A percentile compares a stretch with the other conserved stretches of the same genome.
Conservation (phyloP, 2,329 filamentous ascomycete species). For the Blumeria hordei region DNA sequence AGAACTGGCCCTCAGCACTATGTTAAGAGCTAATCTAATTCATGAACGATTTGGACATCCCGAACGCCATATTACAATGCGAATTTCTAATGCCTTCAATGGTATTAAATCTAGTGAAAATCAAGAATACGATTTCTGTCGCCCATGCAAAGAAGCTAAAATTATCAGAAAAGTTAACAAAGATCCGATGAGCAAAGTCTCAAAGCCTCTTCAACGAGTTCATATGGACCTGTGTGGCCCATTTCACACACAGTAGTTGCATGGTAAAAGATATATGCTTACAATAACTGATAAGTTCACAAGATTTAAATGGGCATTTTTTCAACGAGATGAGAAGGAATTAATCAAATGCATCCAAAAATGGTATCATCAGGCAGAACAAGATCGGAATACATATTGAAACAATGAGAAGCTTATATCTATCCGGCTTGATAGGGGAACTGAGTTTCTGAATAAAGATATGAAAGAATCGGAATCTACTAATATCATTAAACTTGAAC, state of each 20-base stretch:
- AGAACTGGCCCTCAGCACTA: not conserved
- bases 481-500: not conserved
- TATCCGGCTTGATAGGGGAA: not conserved
- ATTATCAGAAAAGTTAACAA: not conserved
- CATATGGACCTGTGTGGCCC: not conserved
- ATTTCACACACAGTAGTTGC: not conserved
- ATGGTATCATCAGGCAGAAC: not conserved
- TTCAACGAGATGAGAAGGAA: not conserved
- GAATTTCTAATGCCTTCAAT: not conserved
- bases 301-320: not conserved
- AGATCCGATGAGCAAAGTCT: not conserved
- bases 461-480: not conserved
- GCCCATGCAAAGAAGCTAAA: not conserved
- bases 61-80: not conserved
- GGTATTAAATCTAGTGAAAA: not conserved
- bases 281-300: not conserved
- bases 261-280: not conserved
- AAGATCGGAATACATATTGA: not conserved
- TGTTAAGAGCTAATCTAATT: not conserved
- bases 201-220: not conserved
- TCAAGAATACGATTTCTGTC: not conserved
- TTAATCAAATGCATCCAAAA: not conserved
- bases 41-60: not conserved
- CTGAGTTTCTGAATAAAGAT: not conserved
- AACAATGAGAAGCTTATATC: not conserved